Percentiles rank a stretch among this genome's conserved stretches.
Conservation (phyloP, 106 monocot genomes). For the Dioscorea zingiberensis region DNA sequence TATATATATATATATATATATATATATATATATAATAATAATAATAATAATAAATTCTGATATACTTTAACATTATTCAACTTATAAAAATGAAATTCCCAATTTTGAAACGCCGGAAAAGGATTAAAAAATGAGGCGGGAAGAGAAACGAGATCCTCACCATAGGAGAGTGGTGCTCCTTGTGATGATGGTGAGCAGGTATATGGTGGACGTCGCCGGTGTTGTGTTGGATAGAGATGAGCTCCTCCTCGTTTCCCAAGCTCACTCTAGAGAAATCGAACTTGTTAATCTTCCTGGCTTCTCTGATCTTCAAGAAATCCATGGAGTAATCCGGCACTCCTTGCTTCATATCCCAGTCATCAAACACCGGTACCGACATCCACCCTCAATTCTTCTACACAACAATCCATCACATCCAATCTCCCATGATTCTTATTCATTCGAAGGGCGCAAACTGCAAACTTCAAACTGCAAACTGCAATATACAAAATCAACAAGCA, state of each 20-base stretch:
- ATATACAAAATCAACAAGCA: background rate
- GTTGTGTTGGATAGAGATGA: background rate
- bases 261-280: conserved; percentile 4
- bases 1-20: too few relatives aligned
- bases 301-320: conserved; percentile 12
- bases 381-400: conserved; percentile 53
- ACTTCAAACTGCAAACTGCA: conserved; percentile 33
- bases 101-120: too few relatives aligned
- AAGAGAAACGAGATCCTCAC: too few relatives aligned
- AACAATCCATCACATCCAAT: too few relatives aligned
- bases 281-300: conserved; percentile 8
- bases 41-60: too few relatives aligned
- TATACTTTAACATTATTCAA: too few relatives aligned
- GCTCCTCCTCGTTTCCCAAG: conserved; percentile 5
- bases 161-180: background rate
- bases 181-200: background rate
- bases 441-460: conserved; percentile 54
- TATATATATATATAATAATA: too few relatives aligned
- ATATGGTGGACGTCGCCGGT: background rate
- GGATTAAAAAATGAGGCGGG: too few relatives aligned
- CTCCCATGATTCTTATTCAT: conserved; percentile 46
- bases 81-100: too few relatives aligned
- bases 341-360: background rate
- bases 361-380: conserved; percentile 11
- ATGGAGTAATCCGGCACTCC: conserved; percentile 13